A percentile compares a stretch with the other conserved stretches of the same genome.
Conservation (phyloP, 192 early-diverging fungal species). For the Linnemannia hyalina region DNA sequence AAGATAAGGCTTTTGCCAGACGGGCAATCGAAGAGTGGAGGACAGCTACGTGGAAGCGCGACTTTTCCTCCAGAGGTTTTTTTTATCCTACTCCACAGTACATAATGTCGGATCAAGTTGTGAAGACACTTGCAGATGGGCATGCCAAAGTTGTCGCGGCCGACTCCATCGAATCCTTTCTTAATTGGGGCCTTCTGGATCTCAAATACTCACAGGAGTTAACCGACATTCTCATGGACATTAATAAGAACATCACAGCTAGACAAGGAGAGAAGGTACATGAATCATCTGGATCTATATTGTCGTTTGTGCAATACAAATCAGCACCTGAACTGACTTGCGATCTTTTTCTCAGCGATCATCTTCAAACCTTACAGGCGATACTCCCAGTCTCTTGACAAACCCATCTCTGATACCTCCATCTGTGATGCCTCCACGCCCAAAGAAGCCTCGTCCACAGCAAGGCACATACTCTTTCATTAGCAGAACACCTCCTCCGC, state of each 20-base stretch:
- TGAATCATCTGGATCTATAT: neutral
- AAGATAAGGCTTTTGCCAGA: neutral
- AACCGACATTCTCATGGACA: constrained; percentile 6
- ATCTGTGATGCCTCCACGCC: too few species aligned
- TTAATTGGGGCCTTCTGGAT: neutral
- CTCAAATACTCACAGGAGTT: neutral
- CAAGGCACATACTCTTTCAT: too few species aligned
- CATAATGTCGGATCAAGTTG: neutral
- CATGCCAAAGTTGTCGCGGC: neutral
- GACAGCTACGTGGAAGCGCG: neutral
- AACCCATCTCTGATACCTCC: too few species aligned
- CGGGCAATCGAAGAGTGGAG: constrained; percentile 5
- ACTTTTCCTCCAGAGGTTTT: neutral
- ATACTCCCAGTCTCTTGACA: too few species aligned
- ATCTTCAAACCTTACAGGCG: neutral
- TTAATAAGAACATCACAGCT: neutral
- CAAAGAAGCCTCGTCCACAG: too few species aligned
- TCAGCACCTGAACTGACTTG: neutral
- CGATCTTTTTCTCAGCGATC: neutral
- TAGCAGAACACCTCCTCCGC: too few species aligned
- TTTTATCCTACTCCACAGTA: too few species aligned
- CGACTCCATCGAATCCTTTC: constrained; percentile 14
- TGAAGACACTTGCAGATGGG: constrained; percentile 2
- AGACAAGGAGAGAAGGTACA: neutral
- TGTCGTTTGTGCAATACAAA: neutral